Conservation (phyloP, 768 basidiomycete genomes). For the Boletellus ananas region DNA sequence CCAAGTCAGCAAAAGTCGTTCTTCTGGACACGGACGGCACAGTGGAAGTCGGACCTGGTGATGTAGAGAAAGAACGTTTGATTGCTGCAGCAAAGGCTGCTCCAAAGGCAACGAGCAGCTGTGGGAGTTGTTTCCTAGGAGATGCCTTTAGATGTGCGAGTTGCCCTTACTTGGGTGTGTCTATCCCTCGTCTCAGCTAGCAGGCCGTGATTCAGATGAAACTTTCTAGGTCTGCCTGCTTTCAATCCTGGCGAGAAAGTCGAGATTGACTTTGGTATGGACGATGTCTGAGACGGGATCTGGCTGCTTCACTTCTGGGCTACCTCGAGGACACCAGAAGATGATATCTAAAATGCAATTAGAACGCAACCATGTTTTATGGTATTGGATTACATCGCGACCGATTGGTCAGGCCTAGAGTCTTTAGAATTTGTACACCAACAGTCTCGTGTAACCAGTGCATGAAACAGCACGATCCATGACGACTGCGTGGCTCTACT, state of each 20-base stretch:
- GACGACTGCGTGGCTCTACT: too few relatives aligned
- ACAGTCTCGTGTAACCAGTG: neutral
- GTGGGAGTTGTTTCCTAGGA: conserved; percentile 95
- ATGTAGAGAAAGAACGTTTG: conserved; percentile 63
- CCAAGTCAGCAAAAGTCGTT: conserved; percentile 55
- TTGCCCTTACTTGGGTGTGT: conserved; percentile 92
- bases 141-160: conserved; percentile 96
- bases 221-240: conserved; percentile 82
- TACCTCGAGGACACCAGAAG: neutral
- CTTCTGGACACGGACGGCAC: conserved; percentile 60
- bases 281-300: conserved; percentile 61
- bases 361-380: neutral
- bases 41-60: conserved; percentile 51
- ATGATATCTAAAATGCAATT: neutral
- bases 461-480: neutral
- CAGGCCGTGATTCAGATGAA: conserved; percentile 9
- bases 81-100: conserved; percentile 63
- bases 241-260: conserved; percentile 99
- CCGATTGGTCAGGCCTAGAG: neutral
- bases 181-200: conserved; percentile 16
- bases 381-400: conserved; percentile 1
- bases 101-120: conserved; percentile 90
- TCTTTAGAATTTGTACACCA: conserved; percentile 1
- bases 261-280: conserved; percentile 83
- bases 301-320: neutral